Evolutionary conservation across 805 yeast species (phyloP).

Genomic region (Cyberlindnera meyerae): DNA sequence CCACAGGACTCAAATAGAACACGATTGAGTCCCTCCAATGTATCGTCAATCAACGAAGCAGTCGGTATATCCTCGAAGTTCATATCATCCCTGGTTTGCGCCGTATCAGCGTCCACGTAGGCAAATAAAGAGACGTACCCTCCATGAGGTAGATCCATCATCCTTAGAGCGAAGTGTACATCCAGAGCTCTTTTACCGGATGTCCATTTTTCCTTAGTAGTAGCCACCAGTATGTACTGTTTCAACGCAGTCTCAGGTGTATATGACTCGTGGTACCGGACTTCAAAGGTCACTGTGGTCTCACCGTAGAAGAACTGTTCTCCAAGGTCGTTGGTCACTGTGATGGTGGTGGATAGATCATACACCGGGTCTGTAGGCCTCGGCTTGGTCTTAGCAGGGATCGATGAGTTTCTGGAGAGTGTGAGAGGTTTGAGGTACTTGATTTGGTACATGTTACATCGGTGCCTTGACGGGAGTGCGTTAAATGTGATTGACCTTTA

Average conservation of each 20-base stretch:
- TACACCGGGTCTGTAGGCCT: slow-evolving; percentile 12
- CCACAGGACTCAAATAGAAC: slow-evolving; percentile 6
- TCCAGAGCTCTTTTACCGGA: slow-evolving; percentile 21
- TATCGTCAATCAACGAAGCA: slow-evolving; percentile 11
- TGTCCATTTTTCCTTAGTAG: slow-evolving; percentile 13
- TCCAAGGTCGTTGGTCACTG: slow-evolving; percentile 37
- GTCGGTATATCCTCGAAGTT: slow-evolving; percentile 8
- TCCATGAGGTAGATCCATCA: slow-evolving; percentile 1
- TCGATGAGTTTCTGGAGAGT: slow-evolving; percentile 8
- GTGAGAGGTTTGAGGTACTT: slow-evolving; percentile 31
- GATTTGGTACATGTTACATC: slow-evolving; percentile 32
- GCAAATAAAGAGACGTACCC: slow-evolving; percentile 14
- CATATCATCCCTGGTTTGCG: slow-evolving; percentile 10
- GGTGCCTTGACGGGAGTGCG: no score
- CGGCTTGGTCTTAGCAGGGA: slow-evolving; percentile 3
- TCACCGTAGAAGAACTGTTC: slow-evolving; percentile 34
- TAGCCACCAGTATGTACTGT: not conserved
- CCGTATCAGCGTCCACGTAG: slow-evolving; percentile 2
- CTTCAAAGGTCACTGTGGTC: slow-evolving; percentile 11
- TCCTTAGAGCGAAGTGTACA: slow-evolving; percentile 2
- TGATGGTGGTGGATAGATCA: slow-evolving; percentile 19
- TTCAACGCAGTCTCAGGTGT: no score
- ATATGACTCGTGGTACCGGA: slow-evolving; percentile 5
- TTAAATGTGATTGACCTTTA: no score
- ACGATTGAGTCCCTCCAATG: slow-evolving; percentile 9